phyloP scores from a whole-genome alignment of 495 filamentous ascomycete species.

The Tuber umbilicatum region DNA sequence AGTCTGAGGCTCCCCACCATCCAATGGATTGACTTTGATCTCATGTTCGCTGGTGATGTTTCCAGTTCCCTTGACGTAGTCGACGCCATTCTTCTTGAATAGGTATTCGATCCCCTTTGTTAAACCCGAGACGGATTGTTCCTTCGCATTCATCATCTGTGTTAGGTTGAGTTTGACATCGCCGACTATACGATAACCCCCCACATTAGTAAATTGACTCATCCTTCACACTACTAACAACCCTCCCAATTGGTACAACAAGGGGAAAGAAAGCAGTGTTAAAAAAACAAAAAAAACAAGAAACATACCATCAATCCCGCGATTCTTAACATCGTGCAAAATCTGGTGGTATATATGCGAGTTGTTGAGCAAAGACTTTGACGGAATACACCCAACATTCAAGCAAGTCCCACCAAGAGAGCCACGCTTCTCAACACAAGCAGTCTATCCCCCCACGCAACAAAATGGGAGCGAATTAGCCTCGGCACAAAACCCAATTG shows the following conservation, averaged over 20 bases:
- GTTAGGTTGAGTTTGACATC: conserved; percentile 91
- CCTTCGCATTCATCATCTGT: conserved; percentile 98
- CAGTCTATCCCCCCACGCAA: conserved; percentile 54
- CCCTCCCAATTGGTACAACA: neutral
- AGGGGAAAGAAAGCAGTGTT: neutral
- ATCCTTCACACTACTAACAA: neutral
- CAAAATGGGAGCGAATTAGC: conserved; percentile 16
- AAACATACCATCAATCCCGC: conserved; percentile 68
- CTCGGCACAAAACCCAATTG: conserved; percentile 3
- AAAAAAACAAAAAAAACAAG: neutral
- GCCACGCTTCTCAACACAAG: conserved; percentile 97
- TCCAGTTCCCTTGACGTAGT: conserved; percentile 89
- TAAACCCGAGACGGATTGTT: conserved; percentile 75
- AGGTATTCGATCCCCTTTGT: conserved; percentile 97
- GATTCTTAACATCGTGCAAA: conserved; percentile 91
- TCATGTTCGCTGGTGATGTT: conserved; percentile 85
- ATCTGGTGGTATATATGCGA: conserved; percentile 97
- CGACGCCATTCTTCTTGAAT: conserved; percentile 97
- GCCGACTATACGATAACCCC: conserved; percentile 52
- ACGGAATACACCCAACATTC: conserved; percentile 98
- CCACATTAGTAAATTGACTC: conserved; percentile 15
- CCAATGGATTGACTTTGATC: conserved; percentile 77
- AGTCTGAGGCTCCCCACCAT: conserved; percentile 77
- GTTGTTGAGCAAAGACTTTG: conserved; percentile 99
- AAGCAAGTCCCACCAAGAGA: conserved; percentile 92